Evolutionary conservation across 2,329 filamentous ascomycete species (phyloP), one percentile per base, ranked within the genome.

Genomic region (Xylaria sp.): DNA sequence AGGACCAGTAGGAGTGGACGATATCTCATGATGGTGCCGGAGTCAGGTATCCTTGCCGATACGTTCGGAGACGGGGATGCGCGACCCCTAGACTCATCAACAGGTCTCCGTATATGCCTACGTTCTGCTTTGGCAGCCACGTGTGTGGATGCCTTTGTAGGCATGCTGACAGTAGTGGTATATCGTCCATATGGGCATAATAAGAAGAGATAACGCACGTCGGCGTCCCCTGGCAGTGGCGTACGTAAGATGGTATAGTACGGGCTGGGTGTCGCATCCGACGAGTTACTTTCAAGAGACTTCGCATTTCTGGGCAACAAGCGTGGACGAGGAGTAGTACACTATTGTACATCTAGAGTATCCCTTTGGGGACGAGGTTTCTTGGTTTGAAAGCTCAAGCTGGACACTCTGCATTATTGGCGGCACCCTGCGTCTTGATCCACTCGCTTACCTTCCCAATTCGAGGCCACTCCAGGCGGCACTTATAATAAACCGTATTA

Each of bases 1-100:
- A 63, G 38, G 46, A 21, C 60, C 60, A 63, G 56, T 63, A 63
- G 60, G 60, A 60, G 41, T 47, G 41, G 40, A 60, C 52, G 56
- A 63, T 33, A 47, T 21, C 37, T 37, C 33, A 54, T 23, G 23
- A 54, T 43, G 43, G 31, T 57, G 35, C 51, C 37, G 43, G 57
- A 31, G 52, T 44, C 27, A 58, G 40, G 38, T n/a, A 62, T 37
- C 60, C 60, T 59, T 59, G 55, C 31, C 25, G 29, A 40, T 51
- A 46, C 27, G 38, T 33, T 35, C 37, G 13, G 52, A 46, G 40
- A 33, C 54, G 49, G 54, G 41, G 19, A 49, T 29, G 47, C 41
- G 53, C 6, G 37, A 27, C n/a, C 47, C 40, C 37, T 47, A 46
- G 47, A 60, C 52, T 52, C 37, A 55, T 47, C 56, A 56, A 33